Conservation (phyloP, 768 basidiomycete genomes). For the Galerina marginata region DNA sequence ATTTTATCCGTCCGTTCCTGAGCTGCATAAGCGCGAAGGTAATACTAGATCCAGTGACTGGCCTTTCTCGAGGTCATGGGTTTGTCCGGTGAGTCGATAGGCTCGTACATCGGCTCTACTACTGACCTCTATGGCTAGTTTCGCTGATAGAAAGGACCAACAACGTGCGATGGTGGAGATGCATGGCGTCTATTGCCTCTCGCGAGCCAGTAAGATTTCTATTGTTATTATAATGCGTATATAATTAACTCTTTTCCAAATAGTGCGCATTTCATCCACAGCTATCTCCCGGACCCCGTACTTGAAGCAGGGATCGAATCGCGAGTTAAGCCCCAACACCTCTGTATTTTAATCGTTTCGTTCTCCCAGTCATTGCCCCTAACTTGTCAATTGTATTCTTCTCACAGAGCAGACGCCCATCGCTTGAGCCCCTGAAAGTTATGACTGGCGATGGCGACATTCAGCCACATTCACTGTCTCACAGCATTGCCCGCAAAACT, state of each 20-base stretch:
- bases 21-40: conserved; percentile 97
- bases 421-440: too few species aligned
- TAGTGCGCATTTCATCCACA: conserved; percentile 91
- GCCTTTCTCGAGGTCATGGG: conserved; percentile 91
- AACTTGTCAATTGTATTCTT: too few species aligned
- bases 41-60: conserved; percentile 90
- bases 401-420: too few species aligned
- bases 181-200: conserved; percentile 90
- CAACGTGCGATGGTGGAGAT: conserved; percentile 90
- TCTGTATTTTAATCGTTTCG: too few species aligned
- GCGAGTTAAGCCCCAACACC: too few species aligned
- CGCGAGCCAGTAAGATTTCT: conserved; percentile 77
- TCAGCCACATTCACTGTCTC: too few species aligned
- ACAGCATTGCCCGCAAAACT: too few species aligned
- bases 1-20: conserved; percentile 85
- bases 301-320: too few species aligned
- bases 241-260: conserved; percentile 30
- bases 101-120: conserved; percentile 10
- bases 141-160: conserved; percentile 88
- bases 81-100: conserved; percentile 74
- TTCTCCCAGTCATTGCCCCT: too few species aligned
- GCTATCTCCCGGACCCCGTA: too few species aligned
- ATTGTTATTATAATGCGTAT: conserved; percentile 24
- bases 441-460: too few species aligned
- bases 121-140: conserved; percentile 46